Percentiles rank a stretch among this genome's conserved stretches.
These are phyloP conservation scores for Lactarius trivialis DNA, from an alignment of 768 basidiomycete genomes.

Conservation along the genomic window DNA sequence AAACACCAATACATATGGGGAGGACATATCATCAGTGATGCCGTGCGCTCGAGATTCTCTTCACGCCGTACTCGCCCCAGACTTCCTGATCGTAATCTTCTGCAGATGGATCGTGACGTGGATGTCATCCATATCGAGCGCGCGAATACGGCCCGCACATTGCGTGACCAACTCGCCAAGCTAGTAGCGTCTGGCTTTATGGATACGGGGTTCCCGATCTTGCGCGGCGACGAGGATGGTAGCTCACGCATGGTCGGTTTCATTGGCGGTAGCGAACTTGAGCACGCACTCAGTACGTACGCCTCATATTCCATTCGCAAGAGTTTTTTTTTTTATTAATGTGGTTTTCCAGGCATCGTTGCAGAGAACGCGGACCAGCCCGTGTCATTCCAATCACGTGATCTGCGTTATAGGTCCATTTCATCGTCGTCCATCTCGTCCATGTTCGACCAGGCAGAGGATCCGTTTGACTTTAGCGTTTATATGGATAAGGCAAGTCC, in stretches of 20 bases:
- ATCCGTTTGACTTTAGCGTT: constrained; percentile 73
- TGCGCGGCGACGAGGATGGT: constrained; percentile 44
- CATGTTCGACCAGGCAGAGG: constrained; percentile 33
- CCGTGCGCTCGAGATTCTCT: constrained; percentile 44
- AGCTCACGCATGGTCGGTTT: constrained; percentile 76
- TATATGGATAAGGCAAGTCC: constrained; percentile 79
- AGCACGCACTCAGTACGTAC: constrained; percentile 83
- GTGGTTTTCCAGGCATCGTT: constrained; percentile 51
- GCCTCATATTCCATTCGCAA: constrained; percentile 24
- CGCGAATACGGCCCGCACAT: constrained; percentile 67
- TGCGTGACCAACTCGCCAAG: constrained; percentile 62
- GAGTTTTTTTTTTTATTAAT: neutral
- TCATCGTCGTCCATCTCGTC: constrained; percentile 59
- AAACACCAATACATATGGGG: constrained; percentile 92
- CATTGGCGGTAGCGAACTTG: constrained; percentile 87
- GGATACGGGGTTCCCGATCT: constrained; percentile 83
- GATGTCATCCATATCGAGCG: constrained; percentile 67
- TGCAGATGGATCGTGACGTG: constrained; percentile 58
- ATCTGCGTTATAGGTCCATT: constrained; percentile 30
- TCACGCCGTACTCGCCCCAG: neutral
- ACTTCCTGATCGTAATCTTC: constrained; percentile 7
- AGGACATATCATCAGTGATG: constrained; percentile 62
- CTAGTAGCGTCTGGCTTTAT: constrained; percentile 56
- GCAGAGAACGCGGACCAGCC: constrained; percentile 61
- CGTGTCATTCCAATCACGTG: constrained; percentile 55